These are phyloP conservation scores for Penicillium pulvis DNA, from an alignment of 495 filamentous ascomycete genomes.

Conservation along the genomic window DNA sequence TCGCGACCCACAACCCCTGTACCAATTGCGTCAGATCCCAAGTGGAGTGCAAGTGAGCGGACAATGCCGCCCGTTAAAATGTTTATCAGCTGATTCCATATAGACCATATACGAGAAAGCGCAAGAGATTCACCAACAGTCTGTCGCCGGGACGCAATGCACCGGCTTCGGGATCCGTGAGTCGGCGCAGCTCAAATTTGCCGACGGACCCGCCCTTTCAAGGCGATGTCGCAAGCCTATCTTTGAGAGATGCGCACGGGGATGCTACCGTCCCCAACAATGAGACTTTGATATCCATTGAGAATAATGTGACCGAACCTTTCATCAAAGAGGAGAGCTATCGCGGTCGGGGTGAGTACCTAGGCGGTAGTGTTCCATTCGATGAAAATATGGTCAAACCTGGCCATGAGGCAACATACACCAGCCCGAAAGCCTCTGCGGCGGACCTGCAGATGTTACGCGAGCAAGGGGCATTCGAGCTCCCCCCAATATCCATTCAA, in stretches of 20 bases:
- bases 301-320: constrained; percentile 12
- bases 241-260: constrained; percentile 4
- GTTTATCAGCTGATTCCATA: neutral
- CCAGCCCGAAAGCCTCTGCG: constrained; percentile 27
- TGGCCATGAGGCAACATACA: constrained; percentile 30
- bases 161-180: constrained; percentile 18
- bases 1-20: constrained; percentile 33
- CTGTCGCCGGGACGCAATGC: constrained; percentile 25
- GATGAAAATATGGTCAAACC: constrained; percentile 38
- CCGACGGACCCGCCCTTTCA: constrained; percentile 20
- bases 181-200: constrained; percentile 25
- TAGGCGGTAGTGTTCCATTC: constrained; percentile 34
- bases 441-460: constrained; percentile 31
- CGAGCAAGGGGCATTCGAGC: constrained; percentile 32
- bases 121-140: constrained; percentile 35
- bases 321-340: constrained; percentile 35
- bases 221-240: constrained; percentile 1
- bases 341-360: constrained; percentile 32
- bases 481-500: constrained; percentile 29
- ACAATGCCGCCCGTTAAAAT: neutral
- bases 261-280: constrained; percentile 3
- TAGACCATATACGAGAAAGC: constrained; percentile 33
- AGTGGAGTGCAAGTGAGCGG: constrained; percentile 30
- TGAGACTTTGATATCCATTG: neutral
- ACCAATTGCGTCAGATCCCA: constrained; percentile 33